Conservation (phyloP, 805 yeast genomes). For the Zygosaccharomyces gambellarensis region DNA sequence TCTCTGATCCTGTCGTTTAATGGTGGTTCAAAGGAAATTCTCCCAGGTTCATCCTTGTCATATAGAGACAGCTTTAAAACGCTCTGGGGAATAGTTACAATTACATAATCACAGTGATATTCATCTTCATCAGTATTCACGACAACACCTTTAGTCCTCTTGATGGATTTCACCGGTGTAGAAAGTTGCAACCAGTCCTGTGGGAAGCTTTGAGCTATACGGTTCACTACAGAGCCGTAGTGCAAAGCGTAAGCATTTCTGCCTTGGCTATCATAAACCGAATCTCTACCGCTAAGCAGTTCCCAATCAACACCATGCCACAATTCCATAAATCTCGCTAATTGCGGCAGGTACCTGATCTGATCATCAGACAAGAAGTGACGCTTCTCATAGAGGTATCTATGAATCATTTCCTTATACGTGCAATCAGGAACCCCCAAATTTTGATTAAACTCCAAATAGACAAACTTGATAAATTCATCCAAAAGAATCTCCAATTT, state of each 20-base stretch:
- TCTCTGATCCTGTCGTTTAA: conserved; percentile 44
- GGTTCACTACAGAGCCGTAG: conserved; percentile 48
- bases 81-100: conserved; percentile 78
- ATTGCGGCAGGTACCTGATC: conserved; percentile 45
- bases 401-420: conserved; percentile 44
- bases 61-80: conserved; percentile 43
- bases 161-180: conserved; percentile 39
- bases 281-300: conserved; percentile 59
- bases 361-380: conserved; percentile 49
- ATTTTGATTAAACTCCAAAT: conserved; percentile 49
- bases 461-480: conserved; percentile 58
- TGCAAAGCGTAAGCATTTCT: conserved; percentile 65
- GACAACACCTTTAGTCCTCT: conserved; percentile 26
- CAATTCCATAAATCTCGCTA: conserved; percentile 56
- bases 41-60: conserved; percentile 33
- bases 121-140: conserved; percentile 36
- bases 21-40: conserved; percentile 51
- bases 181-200: conserved; percentile 37
- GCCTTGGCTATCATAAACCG: conserved; percentile 69
- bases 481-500: conserved; percentile 42
- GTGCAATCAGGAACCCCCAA: conserved; percentile 48
- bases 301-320: conserved; percentile 80
- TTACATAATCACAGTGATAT: conserved; percentile 47
- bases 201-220: conserved; percentile 41
- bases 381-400: conserved; percentile 45